A percentile compares a stretch with the other conserved stretches of the same genome.
phyloP scores from a whole-genome alignment of 2,329 filamentous ascomycete genomes.

The Metarhizium rileyi region DNA sequence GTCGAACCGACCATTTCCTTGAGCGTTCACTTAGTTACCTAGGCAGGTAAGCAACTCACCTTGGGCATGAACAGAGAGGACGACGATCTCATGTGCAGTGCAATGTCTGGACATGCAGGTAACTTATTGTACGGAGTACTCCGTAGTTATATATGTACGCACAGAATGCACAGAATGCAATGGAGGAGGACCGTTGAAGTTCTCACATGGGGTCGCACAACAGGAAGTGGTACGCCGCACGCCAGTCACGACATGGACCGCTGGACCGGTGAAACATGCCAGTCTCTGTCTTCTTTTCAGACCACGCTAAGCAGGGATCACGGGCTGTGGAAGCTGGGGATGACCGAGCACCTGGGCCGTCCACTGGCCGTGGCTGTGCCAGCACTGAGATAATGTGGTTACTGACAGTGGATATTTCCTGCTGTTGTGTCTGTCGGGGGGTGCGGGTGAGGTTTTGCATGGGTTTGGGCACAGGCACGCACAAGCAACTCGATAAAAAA shows the following conservation, averaged over 20 bases:
- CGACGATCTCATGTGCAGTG: too few relatives aligned
- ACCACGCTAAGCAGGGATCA: constrained; percentile 5
- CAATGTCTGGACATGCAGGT: too few relatives aligned
- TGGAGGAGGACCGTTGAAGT: too few relatives aligned
- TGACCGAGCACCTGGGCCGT: background rate
- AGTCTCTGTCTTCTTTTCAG: background rate
- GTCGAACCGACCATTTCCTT: background rate
- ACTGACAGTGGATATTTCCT: background rate
- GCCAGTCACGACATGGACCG: background rate
- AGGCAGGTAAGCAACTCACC: background rate
- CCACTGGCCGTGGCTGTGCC: background rate
- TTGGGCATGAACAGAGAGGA: too few relatives aligned
- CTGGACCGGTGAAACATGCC: background rate
- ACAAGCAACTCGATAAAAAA: background rate
- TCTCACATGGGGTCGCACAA: background rate
- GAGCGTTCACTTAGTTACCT: background rate
- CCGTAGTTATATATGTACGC: background rate
- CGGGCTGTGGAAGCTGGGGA: background rate
- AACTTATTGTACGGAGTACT: background rate
- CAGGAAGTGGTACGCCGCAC: background rate
- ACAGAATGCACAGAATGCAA: too few relatives aligned
- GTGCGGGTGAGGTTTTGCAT: too few relatives aligned
- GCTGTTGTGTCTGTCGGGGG: too few relatives aligned
- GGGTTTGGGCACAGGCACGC: background rate
- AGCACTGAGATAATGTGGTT: background rate